phyloP scores from a whole-genome alignment of 1,284 basidiomycete species.

The Leccinum subfulvum region DNA sequence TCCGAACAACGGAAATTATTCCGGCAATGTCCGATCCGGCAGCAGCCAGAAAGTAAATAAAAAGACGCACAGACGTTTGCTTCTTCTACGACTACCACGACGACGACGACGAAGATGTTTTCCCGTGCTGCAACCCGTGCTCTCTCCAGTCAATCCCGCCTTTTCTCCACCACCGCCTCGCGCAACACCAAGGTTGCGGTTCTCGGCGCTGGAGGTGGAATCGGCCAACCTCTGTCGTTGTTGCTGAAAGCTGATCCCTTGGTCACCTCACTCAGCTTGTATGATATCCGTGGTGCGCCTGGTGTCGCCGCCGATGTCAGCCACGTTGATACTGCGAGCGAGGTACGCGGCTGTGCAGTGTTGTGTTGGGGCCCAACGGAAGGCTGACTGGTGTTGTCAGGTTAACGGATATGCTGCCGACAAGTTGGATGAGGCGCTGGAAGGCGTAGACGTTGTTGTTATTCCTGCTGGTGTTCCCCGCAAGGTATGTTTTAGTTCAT shows the following conservation, averaged over 20 bases:
- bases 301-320: constrained; percentile 92
- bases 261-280: constrained; percentile 76
- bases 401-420: constrained; percentile 81
- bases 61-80: not conserved
- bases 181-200: constrained; percentile 84
- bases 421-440: constrained; percentile 83
- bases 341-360: constrained; percentile 47
- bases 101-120: constrained; percentile 47
- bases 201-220: constrained; percentile 90
- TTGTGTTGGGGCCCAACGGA: not conserved
- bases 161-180: constrained; percentile 77
- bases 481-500: constrained; percentile 58
- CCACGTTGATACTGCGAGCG: constrained; percentile 89
- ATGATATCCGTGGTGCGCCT: constrained; percentile 90
- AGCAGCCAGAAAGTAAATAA: not conserved
- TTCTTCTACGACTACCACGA: constrained; percentile 2
- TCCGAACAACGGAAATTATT: not conserved
- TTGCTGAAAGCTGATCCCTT: constrained; percentile 85
- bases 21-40: not conserved
- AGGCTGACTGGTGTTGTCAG: constrained; percentile 37
- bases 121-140: constrained; percentile 53
- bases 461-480: constrained; percentile 97
- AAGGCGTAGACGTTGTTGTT: constrained; percentile 87
- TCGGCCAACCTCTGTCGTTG: constrained; percentile 88
- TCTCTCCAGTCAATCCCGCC: constrained; percentile 46